phyloP scores from a whole-genome alignment of 768 basidiomycete species.

The Phaffia tasmanica region DNA sequence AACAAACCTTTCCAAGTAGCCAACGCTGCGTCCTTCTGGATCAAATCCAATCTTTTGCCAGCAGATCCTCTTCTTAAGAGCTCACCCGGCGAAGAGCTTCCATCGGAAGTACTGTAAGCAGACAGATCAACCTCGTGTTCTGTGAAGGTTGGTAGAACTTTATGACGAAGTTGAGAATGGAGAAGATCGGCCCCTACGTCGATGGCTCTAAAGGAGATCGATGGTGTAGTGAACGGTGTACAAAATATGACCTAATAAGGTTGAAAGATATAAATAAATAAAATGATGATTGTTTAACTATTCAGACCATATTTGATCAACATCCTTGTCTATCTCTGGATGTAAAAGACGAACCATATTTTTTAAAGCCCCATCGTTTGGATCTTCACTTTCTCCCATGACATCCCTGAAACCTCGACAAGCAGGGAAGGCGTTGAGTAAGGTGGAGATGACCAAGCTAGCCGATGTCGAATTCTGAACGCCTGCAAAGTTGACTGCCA shows the following conservation, averaged over 20 bases:
- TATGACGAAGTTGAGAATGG: slow-evolving; percentile 4
- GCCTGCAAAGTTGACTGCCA: slow-evolving; percentile 51
- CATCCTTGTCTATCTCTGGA: neutral
- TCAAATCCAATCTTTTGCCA: neutral
- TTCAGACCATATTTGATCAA: neutral
- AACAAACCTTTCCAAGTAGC: slow-evolving; percentile 19
- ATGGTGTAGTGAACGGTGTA: slow-evolving; percentile 46
- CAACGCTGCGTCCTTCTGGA: slow-evolving; percentile 10
- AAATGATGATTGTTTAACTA: neutral
- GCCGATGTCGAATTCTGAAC: slow-evolving; percentile 51
- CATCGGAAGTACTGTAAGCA: neutral
- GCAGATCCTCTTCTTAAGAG: slow-evolving; percentile 7
- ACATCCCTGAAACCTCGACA: slow-evolving; percentile 78
- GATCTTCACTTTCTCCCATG: slow-evolving; percentile 40
- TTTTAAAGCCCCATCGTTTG: slow-evolving; percentile 48
- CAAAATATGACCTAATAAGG: slow-evolving; percentile 66
- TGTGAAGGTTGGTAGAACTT: slow-evolving; percentile 1
- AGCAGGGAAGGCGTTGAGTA: slow-evolving; percentile 57
- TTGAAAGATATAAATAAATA: slow-evolving; percentile 1
- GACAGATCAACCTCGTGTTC: slow-evolving; percentile 12
- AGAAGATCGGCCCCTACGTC: slow-evolving; percentile 3
- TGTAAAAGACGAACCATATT: slow-evolving; percentile 55
- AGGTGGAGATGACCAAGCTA: slow-evolving; percentile 56
- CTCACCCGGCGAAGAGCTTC: neutral
- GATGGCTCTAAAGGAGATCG: slow-evolving; percentile 51